Base-by-base conservation (phyloP, 31 red algal genomes). In the Asparagopsis taxiformis region DNA sequence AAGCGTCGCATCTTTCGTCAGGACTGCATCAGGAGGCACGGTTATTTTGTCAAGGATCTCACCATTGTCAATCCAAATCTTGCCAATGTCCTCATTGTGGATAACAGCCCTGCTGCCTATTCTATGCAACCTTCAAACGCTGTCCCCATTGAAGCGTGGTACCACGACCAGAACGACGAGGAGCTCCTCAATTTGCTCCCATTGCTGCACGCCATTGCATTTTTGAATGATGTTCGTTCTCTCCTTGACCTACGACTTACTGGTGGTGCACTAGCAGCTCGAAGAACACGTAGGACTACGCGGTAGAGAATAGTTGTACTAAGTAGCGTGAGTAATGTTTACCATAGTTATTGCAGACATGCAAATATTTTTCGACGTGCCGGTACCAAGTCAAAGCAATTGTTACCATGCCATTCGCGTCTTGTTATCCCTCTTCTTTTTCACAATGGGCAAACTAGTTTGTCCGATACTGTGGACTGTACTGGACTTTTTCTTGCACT, bases 41-140 rank as follows among this genome's bases (percentile, higher is more conserved):
- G 68, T 23, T 55, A 75, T 25, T 88, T 87, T 73, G 84, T 94
- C 60, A 94, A 94, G 35, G 77, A 94, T 61, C 60, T 94, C 4
- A 80, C 77, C 15, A 63, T 84, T 17, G 76, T 94, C 21, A 75
- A 79, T 22, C 76, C 77, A 6, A 75, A 94, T 51, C 48, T 94
- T 17, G 34, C 65, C 22, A 70, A 94, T 38, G 91, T 94, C 32
- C 63, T 94, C 37, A 94, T 94, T 37, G 63, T 94, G 3, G 91
- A 94, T 68, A 94, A 94, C 54, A 76, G 75, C 31, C 84, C 94
- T 24, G 49, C 66, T 6, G 77, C 88, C 17, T 97, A 97, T 62
- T 84, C 75, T 8, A 77, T 97, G 34, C 94, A 97, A 31, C 82
- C 70, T 24, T 84, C 77, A 25, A 97, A 97, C 54, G 94, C 93